Conservation (phyloP, 257 asterid genomes). For the Craterostigma plantagineum region DNA sequence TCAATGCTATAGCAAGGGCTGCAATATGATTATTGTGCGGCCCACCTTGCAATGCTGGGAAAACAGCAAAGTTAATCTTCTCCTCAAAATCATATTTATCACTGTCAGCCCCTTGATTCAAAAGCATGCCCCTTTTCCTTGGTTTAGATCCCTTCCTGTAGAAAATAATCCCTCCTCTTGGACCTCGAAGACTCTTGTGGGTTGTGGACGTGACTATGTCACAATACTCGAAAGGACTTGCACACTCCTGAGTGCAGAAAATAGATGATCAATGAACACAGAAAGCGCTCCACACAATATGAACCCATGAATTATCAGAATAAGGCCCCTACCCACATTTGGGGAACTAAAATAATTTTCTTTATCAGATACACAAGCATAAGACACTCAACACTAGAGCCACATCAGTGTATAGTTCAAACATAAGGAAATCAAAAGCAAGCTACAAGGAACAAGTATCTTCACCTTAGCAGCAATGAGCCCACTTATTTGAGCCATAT, state of each 20-base stretch:
- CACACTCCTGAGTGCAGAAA: slow-evolving; percentile 45
- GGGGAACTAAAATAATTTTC: no score
- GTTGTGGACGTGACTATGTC: slow-evolving; percentile 92
- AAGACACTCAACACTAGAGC: background rate
- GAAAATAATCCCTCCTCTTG: slow-evolving; percentile 85
- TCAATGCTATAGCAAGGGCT: slow-evolving; percentile 79
- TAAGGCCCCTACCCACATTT: no score
- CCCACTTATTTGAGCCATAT: slow-evolving; percentile 99
- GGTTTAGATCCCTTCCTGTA: slow-evolving; percentile 73
- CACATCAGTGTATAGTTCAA: no score
- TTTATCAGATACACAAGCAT: no score
- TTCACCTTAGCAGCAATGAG: slow-evolving; percentile 92
- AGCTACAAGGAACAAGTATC: background rate
- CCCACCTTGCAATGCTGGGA: slow-evolving; percentile 90
- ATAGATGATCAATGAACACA: background rate
- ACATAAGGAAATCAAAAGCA: no score
- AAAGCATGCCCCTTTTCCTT: slow-evolving; percentile 47
- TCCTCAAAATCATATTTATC: slow-evolving; percentile 88
- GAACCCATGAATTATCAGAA: background rate
- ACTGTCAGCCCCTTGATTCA: slow-evolving; percentile 54
- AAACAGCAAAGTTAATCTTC: slow-evolving; percentile 80
- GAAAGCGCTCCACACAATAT: background rate
- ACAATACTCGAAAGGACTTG: slow-evolving; percentile 73
- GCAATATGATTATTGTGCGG: slow-evolving; percentile 95
- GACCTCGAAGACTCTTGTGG: slow-evolving; percentile 94